These are phyloP conservation scores for Singerocomus inundabilis DNA, from an alignment of 1,284 basidiomycete species.

Conservation along the genomic window DNA sequence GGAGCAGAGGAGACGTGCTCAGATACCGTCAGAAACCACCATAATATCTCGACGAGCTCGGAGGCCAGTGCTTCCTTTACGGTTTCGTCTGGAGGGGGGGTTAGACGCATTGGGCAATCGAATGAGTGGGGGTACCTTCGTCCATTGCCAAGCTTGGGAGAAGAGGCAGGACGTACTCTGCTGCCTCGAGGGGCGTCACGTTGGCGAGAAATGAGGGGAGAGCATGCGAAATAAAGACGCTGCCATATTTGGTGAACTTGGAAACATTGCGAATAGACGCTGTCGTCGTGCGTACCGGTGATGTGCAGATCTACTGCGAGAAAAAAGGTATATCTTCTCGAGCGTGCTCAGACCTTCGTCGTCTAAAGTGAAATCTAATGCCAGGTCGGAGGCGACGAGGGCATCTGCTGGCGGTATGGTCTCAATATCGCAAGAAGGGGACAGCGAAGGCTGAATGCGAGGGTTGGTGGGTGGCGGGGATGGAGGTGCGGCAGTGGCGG, in stretches of 20 bases:
- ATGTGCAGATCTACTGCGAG: constrained; percentile 80
- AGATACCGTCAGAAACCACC: constrained; percentile 84
- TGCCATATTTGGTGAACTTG: constrained; percentile 21
- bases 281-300: constrained; percentile 50
- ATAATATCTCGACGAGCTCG: constrained; percentile 81
- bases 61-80: constrained; percentile 91
- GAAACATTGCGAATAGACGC: constrained; percentile 3
- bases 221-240: constrained; percentile 80
- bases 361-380: constrained; percentile 56
- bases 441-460: constrained; percentile 16
- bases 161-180: constrained; percentile 92
- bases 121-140: constrained; percentile 57
- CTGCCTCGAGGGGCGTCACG: constrained; percentile 84
- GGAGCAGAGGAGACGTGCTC: constrained; percentile 26
- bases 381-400: constrained; percentile 36
- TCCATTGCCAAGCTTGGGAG: constrained; percentile 87
- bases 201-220: constrained; percentile 73
- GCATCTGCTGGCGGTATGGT: constrained; percentile 31
- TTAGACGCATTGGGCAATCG: constrained; percentile 11
- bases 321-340: constrained; percentile 94
- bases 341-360: constrained; percentile 79
- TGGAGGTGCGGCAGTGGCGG: constrained; percentile 12
- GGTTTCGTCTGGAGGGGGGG: constrained; percentile 63
- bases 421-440: constrained; percentile 27
- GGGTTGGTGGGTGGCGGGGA: constrained; percentile 26